These are phyloP conservation scores for Penicillium canariense DNA, from an alignment of 495 filamentous ascomycete genomes.

Conservation along the genomic window DNA sequence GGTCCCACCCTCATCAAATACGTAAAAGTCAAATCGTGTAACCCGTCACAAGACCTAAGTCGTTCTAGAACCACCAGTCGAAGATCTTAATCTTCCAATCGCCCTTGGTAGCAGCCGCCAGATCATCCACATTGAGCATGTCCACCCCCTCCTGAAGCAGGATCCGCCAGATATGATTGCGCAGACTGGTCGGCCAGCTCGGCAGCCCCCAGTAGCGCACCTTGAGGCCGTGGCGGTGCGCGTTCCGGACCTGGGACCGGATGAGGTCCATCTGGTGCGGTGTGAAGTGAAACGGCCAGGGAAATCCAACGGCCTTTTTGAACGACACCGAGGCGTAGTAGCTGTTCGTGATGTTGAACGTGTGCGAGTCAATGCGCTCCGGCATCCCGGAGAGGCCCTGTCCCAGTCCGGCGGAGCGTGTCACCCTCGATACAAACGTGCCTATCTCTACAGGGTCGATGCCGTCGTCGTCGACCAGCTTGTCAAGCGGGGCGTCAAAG, in stretches of 20 bases:
- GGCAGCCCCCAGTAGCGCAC: slow-evolving; percentile 80
- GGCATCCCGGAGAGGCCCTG: slow-evolving; percentile 40
- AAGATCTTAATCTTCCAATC: slow-evolving; percentile 44
- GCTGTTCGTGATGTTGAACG: slow-evolving; percentile 48
- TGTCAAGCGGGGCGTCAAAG: slow-evolving; percentile 59
- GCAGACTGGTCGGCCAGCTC: slow-evolving; percentile 67
- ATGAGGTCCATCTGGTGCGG: slow-evolving; percentile 59
- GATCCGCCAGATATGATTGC: slow-evolving; percentile 73
- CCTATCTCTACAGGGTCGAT: background rate
- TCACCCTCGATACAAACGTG: background rate
- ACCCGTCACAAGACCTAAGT: background rate
- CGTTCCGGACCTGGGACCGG: slow-evolving; percentile 62
- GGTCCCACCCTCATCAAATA: background rate
- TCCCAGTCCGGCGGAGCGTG: slow-evolving; percentile 17
- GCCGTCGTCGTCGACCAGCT: slow-evolving; percentile 26
- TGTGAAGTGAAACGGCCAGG: slow-evolving; percentile 42
- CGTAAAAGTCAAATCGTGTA: background rate
- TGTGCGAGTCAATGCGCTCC: slow-evolving; percentile 35
- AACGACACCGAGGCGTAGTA: slow-evolving; percentile 48
- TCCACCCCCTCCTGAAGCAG: slow-evolving; percentile 72
- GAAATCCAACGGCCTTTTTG: slow-evolving; percentile 35
- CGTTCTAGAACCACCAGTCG: slow-evolving; percentile 38
- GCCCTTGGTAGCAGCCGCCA: slow-evolving; percentile 50
- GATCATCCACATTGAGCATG: slow-evolving; percentile 77
- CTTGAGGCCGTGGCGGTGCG: slow-evolving; percentile 66